Base-by-base conservation (phyloP, 805 yeast species). In the Myxozyma mucilagina region DNA sequence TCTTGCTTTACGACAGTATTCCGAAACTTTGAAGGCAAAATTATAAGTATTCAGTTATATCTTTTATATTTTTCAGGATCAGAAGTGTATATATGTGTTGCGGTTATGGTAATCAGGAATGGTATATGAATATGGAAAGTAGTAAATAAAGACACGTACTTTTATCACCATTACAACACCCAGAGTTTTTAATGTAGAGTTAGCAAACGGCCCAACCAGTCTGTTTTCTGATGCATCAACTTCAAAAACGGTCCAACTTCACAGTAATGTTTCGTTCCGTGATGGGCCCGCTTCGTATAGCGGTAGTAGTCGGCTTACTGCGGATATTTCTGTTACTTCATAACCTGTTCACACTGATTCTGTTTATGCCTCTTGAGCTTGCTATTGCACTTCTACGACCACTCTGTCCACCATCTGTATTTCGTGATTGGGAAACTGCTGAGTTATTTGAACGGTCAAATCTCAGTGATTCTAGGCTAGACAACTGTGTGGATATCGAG, bases 381-480 rank as follows among this genome's bases (percentile, higher is more conserved):
- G 55, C 43, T 16, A 24, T 63, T 31, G 47, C 65, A n/a, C 8
- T 44, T n/a, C 47, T 63, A 5, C 43, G 64, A 7, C 64, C 64
- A n/a, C 47, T 43, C 13, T 60, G 64, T 42, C 66, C 66, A 24
- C 64, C 63, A 3, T 52, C 61, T 10, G 54, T 57, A 20, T 63
- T 63, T 48, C 18, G 43, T 9, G 64, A 60, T 34, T 60, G 64
- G 64, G 65, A 63, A 20, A 36, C 13, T 24, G 54, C 45, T 29
- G 39, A 11, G 8, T 20, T 20, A 11, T 18, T 18, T 8, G 13
- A 10, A 34, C 34, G 34, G n/a, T 11, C 31, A 45, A 24, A 42
- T 3, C 9, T 32, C 16, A 6, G 8, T 29, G 36, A 45, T 20
- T 4, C 29, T 24, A 4, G 29, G 29, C 29, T 24, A 4, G 29